Evolutionary conservation across 2,329 filamentous ascomycete genomes (phyloP).

Genomic region (Fusarium decemcellulare): DNA sequence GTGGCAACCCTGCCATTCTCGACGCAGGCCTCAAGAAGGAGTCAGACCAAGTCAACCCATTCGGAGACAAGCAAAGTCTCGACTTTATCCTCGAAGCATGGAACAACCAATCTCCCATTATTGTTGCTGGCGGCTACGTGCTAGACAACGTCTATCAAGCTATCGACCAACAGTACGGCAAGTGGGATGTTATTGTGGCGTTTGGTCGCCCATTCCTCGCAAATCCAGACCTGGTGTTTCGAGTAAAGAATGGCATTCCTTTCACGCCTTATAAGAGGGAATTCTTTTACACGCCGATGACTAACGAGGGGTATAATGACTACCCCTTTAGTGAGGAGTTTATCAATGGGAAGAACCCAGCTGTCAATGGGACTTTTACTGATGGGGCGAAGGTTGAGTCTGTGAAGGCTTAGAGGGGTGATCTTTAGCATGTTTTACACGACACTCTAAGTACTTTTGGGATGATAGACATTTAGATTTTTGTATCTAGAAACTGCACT

Average conservation of each 20-base stretch:
- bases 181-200: constrained; percentile 45
- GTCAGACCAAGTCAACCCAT: constrained; percentile 17
- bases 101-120: constrained; percentile 50
- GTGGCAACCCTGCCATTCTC: constrained; percentile 53
- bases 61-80: constrained; percentile 49
- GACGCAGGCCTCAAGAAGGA: constrained; percentile 39
- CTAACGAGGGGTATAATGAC: constrained; percentile 47
- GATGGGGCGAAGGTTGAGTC: background rate
- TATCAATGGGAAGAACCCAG: background rate
- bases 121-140: constrained; percentile 51
- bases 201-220: constrained; percentile 54
- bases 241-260: constrained; percentile 54
- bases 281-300: constrained; percentile 55
- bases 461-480: too few relatives aligned
- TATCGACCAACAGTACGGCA: constrained; percentile 43
- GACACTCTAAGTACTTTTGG: too few relatives aligned
- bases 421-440: too few relatives aligned
- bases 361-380: background rate
- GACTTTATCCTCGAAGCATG: constrained; percentile 52
- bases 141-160: constrained; percentile 42
- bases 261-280: constrained; percentile 55
- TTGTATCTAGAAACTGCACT: too few relatives aligned
- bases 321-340: constrained; percentile 47
- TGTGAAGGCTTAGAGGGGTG: background rate
- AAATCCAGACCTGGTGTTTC: constrained; percentile 55